A percentile compares a stretch with the other conserved stretches of the same genome.
Evolutionary conservation across 176 grass and related monocot genomes (phyloP).

Genomic region (Raddia distichophylla): DNA sequence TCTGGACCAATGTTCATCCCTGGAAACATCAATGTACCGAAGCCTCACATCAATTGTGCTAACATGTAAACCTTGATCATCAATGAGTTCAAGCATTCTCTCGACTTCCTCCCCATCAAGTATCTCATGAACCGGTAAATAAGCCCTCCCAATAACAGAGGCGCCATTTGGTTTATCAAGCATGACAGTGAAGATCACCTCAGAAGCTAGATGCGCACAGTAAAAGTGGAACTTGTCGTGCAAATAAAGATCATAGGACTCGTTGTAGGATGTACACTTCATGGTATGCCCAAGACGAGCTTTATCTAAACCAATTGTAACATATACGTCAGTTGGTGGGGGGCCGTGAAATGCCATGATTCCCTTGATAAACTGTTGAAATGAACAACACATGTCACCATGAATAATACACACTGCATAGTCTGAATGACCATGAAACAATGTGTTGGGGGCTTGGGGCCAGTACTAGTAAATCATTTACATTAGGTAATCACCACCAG

Average conservation of each 20-base stretch:
- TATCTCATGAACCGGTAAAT: constrained; percentile 52
- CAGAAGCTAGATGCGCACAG: constrained; percentile 57
- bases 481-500: too few relatives aligned
- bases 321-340: constrained; percentile 31
- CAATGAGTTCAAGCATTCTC: constrained; percentile 52
- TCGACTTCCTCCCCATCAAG: constrained; percentile 51
- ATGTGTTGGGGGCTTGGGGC: too few relatives aligned
- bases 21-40: constrained; percentile 49
- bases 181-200: constrained; percentile 75
- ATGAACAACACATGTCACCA: too few relatives aligned
- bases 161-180: constrained; percentile 55
- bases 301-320: constrained; percentile 71
- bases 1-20: constrained; percentile 55
- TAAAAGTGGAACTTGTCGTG: constrained; percentile 80
- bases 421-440: too few relatives aligned
- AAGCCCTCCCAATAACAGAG: constrained; percentile 53
- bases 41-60: constrained; percentile 64
- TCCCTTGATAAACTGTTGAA: too few relatives aligned
- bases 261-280: constrained; percentile 32
- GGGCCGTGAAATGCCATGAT: too few relatives aligned
- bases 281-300: constrained; percentile 58
- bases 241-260: constrained; percentile 50
- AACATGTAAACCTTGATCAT: constrained; percentile 24
- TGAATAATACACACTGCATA: too few relatives aligned
- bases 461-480: too few relatives aligned